These are phyloP conservation scores for Pseudohyphozyma bogoriensis DNA, from an alignment of 768 basidiomycete species.

Conservation along the genomic window DNA sequence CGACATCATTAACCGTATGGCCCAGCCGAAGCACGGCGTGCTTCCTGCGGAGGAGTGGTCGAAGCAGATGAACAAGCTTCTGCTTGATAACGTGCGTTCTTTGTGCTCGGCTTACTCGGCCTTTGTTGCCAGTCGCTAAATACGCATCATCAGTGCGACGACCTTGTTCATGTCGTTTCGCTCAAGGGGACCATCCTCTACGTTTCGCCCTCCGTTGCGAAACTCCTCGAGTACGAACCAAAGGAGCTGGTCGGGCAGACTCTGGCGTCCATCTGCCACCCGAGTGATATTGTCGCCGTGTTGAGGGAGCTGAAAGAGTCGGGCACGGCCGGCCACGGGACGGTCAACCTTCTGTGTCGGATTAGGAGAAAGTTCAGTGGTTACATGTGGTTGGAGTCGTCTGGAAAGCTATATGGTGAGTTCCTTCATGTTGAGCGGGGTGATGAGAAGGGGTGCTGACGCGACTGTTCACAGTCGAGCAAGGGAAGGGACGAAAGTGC, in stretches of 20 bases:
- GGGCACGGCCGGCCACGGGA: conserved; percentile 18
- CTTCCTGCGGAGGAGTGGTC: background rate
- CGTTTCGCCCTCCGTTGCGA: conserved; percentile 67
- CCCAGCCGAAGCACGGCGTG: background rate
- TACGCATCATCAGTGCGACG: conserved; percentile 39
- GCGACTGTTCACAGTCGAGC: conserved; percentile 44
- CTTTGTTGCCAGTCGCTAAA: too few relatives aligned
- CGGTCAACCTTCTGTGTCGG: conserved; percentile 76
- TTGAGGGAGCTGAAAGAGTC: conserved; percentile 73
- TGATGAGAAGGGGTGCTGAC: background rate
- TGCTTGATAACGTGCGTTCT: conserved; percentile 43
- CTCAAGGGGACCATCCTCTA: conserved; percentile 89
- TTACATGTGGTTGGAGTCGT: conserved; percentile 83
- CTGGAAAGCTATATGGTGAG: conserved; percentile 81
- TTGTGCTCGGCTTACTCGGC: conserved; percentile 7
- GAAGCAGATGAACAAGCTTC: conserved; percentile 39
- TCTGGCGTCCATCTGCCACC: conserved; percentile 74
- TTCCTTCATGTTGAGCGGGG: background rate
- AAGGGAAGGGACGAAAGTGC: conserved; percentile 86
- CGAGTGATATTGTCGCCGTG: conserved; percentile 78
- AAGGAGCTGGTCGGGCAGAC: conserved; percentile 68
- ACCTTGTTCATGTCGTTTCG: conserved; percentile 82
- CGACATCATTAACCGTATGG: too few relatives aligned
- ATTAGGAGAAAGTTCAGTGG: conserved; percentile 55
- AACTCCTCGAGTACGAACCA: conserved; percentile 76